Base-by-base conservation (phyloP, 768 basidiomycete genomes). In the Leccinum fibrillosum region DNA sequence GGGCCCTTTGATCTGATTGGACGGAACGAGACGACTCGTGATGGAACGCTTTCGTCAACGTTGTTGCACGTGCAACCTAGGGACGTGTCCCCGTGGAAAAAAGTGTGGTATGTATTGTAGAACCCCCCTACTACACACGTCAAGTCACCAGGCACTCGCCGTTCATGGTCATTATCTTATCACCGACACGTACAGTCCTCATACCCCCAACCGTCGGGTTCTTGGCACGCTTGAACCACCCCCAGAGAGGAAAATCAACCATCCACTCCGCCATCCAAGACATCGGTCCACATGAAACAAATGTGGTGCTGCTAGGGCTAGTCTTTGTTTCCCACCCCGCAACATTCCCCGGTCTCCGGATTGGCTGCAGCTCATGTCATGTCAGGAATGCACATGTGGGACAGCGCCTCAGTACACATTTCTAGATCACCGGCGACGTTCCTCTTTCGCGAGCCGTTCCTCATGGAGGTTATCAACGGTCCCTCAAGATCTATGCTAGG, bases 371-470 rank as follows among this genome's bases (percentile, higher is more conserved):
- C 19, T 44, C 42, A 11, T 30, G n/a, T 53, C 54, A 64, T 52
- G 53, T 70, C 71, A 13, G 65, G 60, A 21, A 53, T 56, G 61
- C 62, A 45, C 51, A 44, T 57, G 25, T n/a, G 42, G 11, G 23
- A 25, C 17, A 58, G 19, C 12, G 21, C 32, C 44, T 21, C 42
- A 44, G 5, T 44, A 79, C 78, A 58, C 69, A 76, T n/a, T 65
- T 61, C 58, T 77, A 49, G 49, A 48, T 49, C 5, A 1, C n/a
- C 28, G 35, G 30, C n/a, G 35, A 25, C 45, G 62, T 59, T 30
- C 59, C 64, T 45, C 72, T 15, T 19, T 62, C 5, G 73, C 9
- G n/a, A 42, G 4, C n/a, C 19, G 58, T 32, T 71, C 73, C 62
- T 69, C 69, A 56, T 56, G 59, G 15, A 39, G n/a, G 42, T 42